A percentile compares a stretch with the other conserved stretches of the same genome.
phyloP scores from a whole-genome alignment of 1,284 basidiomycete species.

The Wallemia mellicola region DNA sequence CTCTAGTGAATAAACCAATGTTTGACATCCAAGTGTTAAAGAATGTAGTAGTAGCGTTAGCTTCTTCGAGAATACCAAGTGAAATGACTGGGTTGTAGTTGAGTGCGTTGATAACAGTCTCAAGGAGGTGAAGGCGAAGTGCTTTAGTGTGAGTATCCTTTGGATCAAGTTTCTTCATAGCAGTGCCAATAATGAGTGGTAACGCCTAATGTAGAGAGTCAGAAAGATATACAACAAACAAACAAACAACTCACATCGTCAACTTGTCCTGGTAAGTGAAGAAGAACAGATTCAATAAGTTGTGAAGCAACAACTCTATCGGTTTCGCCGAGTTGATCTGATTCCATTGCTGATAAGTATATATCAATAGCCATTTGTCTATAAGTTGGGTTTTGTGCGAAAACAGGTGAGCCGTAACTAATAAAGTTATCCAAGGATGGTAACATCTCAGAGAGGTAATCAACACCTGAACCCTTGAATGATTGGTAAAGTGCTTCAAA shows the following conservation, averaged over 20 bases:
- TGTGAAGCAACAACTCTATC: slow-evolving; percentile 62
- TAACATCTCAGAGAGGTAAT: slow-evolving; percentile 66
- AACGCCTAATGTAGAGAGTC: slow-evolving; percentile 17
- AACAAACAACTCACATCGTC: slow-evolving; percentile 29
- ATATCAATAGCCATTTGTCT: slow-evolving; percentile 56
- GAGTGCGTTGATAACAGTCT: slow-evolving; percentile 55
- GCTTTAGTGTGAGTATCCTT: slow-evolving; percentile 26
- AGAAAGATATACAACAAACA: slow-evolving; percentile 7
- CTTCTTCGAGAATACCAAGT: slow-evolving; percentile 37
- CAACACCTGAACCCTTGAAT: slow-evolving; percentile 57
- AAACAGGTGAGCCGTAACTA: slow-evolving; percentile 45
- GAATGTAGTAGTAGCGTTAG: slow-evolving; percentile 31
- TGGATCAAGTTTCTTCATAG: slow-evolving; percentile 25
- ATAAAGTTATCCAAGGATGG: slow-evolving; percentile 69
- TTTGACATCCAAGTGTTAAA: slow-evolving; percentile 50
- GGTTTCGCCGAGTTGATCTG: slow-evolving; percentile 42
- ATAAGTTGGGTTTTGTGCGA: slow-evolving; percentile 43
- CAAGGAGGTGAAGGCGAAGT: slow-evolving; percentile 43
- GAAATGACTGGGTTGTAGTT: slow-evolving; percentile 53
- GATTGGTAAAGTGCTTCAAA: slow-evolving; percentile 52
- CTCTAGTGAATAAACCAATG: slow-evolving; percentile 36
- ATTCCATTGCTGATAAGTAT: slow-evolving; percentile 42
- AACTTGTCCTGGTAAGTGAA: slow-evolving; percentile 42
- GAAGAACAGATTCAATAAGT: slow-evolving; percentile 47
- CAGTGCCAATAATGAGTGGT: slow-evolving; percentile 27